Evolutionary conservation across 148 eudicot species (phyloP).

Genomic region (Rhododendron molle): DNA sequence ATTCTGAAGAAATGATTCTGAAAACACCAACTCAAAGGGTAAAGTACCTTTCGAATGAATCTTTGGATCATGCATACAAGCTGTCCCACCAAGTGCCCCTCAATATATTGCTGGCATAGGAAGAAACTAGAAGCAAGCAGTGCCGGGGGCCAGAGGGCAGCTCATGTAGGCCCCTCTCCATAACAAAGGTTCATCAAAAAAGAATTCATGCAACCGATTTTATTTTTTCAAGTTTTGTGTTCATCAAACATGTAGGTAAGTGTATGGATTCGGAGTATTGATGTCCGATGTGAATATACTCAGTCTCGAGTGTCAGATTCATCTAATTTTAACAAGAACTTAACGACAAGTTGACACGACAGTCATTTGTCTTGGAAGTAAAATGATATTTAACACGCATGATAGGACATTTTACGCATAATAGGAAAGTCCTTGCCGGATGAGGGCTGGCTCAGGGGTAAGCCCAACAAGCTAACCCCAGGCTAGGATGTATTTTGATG

Average conservation of each 20-base stretch:
- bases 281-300: not conserved
- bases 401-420: too few species aligned
- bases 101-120: not conserved
- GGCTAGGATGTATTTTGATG: too few species aligned
- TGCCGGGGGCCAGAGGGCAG: not conserved
- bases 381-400: too few species aligned
- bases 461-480: too few species aligned
- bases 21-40: not conserved
- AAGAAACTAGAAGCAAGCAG: not conserved
- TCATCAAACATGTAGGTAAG: constrained; percentile 4
- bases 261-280: not conserved
- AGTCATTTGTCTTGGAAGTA: too few species aligned
- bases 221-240: constrained; percentile 17
- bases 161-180: not conserved
- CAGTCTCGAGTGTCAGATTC: not conserved
- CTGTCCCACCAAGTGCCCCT: constrained; percentile 1
- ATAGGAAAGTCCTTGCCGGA: too few species aligned
- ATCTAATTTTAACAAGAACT: too few species aligned
- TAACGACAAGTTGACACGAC: too few species aligned
- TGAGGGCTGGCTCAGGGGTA: too few species aligned
- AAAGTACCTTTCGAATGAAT: not conserved
- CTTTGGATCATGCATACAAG: not conserved
- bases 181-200: not conserved
- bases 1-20: not conserved
- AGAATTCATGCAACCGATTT: not conserved